Evolutionary conservation across 148 eudicot genomes (phyloP).

Genomic region (Spergularia marina): DNA sequence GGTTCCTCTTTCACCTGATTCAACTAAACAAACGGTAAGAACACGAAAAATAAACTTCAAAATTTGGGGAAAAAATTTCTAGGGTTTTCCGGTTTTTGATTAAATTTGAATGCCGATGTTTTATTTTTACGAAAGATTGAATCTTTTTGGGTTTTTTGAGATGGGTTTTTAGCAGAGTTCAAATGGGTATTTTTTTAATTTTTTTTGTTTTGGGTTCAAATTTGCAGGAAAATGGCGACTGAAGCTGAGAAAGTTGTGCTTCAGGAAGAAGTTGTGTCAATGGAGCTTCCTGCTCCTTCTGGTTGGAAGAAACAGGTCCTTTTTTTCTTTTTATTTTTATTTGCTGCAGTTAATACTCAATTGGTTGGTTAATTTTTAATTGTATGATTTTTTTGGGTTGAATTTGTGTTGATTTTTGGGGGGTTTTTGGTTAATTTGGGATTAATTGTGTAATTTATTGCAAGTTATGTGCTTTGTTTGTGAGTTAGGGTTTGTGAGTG

Average conservation of each 20-base stretch:
- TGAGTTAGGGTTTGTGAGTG: slow-evolving; percentile 23
- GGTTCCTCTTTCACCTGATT: neutral
- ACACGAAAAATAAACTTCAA: neutral
- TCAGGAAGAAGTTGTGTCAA: slow-evolving; percentile 46
- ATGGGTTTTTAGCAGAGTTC: neutral
- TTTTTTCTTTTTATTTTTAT: neutral
- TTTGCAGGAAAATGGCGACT: slow-evolving; percentile 49
- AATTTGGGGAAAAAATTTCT: neutral
- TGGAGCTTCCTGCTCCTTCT: slow-evolving; percentile 77
- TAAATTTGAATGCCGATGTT: neutral
- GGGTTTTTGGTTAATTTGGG: slow-evolving; percentile 15
- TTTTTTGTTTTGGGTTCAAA: neutral
- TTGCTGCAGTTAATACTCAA: neutral
- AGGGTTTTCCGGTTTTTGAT: neutral
- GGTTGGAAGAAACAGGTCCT: slow-evolving; percentile 75
- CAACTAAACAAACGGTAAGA: slow-evolving; percentile 17
- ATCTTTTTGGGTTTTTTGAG: slow-evolving; percentile 10
- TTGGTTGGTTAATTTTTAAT: neutral
- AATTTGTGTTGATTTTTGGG: slow-evolving; percentile 4
- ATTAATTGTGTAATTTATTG: slow-evolving; percentile 13
- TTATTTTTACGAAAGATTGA: slow-evolving; percentile 1
- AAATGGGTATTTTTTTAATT: slow-evolving; percentile 6
- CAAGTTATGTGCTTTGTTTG: slow-evolving; percentile 7
- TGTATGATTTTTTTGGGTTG: neutral
- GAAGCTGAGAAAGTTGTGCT: slow-evolving; percentile 34